Conservation (phyloP, 2,329 filamentous ascomycete genomes). For the Dothideomycetes sp. region DNA sequence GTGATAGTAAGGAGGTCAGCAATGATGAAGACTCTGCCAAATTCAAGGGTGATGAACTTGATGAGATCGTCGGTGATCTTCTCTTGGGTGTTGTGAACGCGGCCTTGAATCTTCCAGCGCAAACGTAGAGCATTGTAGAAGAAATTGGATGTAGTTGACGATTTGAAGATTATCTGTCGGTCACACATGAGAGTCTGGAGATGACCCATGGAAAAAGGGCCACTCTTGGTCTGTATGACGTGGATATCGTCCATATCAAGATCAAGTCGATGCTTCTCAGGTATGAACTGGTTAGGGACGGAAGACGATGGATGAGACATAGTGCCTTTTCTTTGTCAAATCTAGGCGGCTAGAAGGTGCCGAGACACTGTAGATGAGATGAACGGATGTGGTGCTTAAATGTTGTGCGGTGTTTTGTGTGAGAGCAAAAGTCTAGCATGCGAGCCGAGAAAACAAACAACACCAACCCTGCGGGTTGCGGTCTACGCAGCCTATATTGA, state of each 20-base stretch:
- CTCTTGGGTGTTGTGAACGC: neutral
- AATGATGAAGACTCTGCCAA: neutral
- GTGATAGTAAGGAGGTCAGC: neutral
- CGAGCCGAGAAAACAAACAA: no score
- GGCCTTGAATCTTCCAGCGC: conserved; percentile 1
- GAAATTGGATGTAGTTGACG: neutral
- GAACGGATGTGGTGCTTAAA: no score
- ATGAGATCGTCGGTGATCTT: neutral
- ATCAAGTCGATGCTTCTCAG: neutral
- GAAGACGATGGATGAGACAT: neutral
- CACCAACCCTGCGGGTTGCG: no score
- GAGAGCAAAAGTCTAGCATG: no score
- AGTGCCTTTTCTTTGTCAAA: neutral
- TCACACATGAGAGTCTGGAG: neutral
- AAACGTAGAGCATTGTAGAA: neutral
- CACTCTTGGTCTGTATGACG: neutral
- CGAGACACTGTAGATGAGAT: no score
- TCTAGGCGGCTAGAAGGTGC: no score
- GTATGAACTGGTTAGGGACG: neutral
- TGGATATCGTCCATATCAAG: neutral
- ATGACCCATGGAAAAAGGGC: neutral
- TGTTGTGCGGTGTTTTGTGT: no score
- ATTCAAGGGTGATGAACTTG: neutral
- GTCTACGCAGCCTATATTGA: no score
- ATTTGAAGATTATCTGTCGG: neutral